A percentile compares a stretch with the other conserved stretches of the same genome.
These are phyloP conservation scores for Teratosphaeriaceae sp. DNA, from an alignment of 2,329 filamentous ascomycete genomes.

Conservation along the genomic window DNA sequence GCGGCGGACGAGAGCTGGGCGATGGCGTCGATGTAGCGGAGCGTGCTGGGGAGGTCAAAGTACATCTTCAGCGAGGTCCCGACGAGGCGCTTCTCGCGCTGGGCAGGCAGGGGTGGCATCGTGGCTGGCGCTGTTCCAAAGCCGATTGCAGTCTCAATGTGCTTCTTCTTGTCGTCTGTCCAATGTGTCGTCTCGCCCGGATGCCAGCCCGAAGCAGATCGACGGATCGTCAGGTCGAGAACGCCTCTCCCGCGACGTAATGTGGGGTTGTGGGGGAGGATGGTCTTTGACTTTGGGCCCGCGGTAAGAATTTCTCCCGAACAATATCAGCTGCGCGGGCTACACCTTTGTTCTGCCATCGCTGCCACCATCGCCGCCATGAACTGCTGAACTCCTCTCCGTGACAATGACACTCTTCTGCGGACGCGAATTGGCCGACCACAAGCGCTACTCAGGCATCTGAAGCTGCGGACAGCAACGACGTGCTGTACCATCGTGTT, in stretches of 20 bases:
- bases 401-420: slow-evolving; percentile 27
- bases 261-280: neutral
- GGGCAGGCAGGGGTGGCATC: slow-evolving; percentile 25
- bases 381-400: neutral
- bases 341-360: neutral
- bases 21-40: slow-evolving; percentile 40
- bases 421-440: slow-evolving; percentile 28
- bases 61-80: slow-evolving; percentile 77
- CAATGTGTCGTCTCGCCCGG: no score
- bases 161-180: no score
- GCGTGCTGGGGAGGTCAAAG: slow-evolving; percentile 61
- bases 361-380: neutral
- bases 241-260: neutral
- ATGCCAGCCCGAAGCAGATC: no score
- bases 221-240: neutral
- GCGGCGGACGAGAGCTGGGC: slow-evolving; percentile 45
- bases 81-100: slow-evolving; percentile 53
- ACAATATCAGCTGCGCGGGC: neutral
- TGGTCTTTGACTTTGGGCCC: neutral
- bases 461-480: slow-evolving; percentile 9
- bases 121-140: no score
- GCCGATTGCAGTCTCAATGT: no score
- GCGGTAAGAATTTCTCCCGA: neutral
- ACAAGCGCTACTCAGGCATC: slow-evolving; percentile 24
- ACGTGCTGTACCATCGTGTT: no score